Evolutionary conservation across 2,329 filamentous ascomycete species (phyloP).

Genomic region (Seiridium cupressi): DNA sequence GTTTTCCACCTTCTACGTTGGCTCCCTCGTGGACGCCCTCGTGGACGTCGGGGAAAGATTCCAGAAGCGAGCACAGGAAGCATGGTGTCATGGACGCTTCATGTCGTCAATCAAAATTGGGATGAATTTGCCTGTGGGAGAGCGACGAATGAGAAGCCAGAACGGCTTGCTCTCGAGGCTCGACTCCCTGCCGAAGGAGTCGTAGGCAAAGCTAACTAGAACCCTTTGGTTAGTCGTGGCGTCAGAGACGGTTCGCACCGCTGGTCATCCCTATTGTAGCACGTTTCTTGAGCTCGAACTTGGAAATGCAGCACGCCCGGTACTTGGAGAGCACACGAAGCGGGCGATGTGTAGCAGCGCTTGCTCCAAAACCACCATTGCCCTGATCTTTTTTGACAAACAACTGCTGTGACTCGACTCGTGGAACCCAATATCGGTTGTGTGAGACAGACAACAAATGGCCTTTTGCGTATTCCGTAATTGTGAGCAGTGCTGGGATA

Average conservation of each 20-base stretch:
- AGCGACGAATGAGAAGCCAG: neutral
- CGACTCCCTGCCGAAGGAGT: neutral
- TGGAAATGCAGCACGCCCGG: no score
- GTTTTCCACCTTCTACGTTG: no score
- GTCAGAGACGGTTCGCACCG: neutral
- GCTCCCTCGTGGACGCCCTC: no score
- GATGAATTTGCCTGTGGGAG: neutral
- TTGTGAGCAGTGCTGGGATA: neutral
- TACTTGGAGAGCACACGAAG: neutral
- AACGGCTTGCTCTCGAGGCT: neutral
- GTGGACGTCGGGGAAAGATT: no score
- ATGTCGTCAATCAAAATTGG: no score
- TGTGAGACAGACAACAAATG: neutral
- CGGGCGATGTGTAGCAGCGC: neutral
- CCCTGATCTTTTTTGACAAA: neutral
- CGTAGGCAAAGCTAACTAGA: neutral
- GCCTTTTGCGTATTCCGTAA: neutral
- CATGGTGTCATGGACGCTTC: no score
- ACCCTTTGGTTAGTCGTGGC: neutral
- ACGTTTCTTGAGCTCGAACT: no score
- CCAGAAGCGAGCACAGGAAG: no score
- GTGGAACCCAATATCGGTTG: neutral
- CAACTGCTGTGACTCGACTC: conserved; percentile 1
- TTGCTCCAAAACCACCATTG: neutral
- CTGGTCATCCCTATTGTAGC: neutral